Conservation (phyloP, 2,329 filamentous ascomycete species). For the Alternaria burnsii region DNA sequence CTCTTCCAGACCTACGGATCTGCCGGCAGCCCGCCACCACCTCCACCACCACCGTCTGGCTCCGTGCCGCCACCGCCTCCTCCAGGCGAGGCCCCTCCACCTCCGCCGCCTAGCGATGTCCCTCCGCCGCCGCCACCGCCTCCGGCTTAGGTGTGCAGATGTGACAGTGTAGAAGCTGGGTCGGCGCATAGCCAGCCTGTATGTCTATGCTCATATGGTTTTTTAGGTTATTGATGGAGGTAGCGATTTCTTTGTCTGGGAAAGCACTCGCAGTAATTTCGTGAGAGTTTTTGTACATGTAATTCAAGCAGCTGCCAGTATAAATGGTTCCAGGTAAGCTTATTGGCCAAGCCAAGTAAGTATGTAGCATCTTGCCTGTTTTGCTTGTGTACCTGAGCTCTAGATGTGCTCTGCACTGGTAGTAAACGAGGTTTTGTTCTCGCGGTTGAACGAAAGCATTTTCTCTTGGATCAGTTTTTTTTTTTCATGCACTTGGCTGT, state of each 20-base stretch:
- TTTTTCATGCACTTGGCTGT: not conserved
- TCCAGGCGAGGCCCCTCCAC: conserved; percentile 59
- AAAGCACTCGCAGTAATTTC: not conserved
- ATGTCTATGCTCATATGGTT: conserved; percentile 1
- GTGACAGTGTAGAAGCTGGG: conserved; percentile 4
- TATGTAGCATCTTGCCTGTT: conserved; percentile 7
- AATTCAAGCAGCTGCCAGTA: conserved; percentile 3
- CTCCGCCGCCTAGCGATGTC: conserved; percentile 67
- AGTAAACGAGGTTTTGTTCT: not conserved
- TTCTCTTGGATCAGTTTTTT: not conserved
- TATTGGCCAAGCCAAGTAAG: conserved; percentile 3
- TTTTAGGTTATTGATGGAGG: conserved; percentile 5
- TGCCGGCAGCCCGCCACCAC: conserved; percentile 65
- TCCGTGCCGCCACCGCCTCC: conserved; percentile 69
- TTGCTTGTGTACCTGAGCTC: not conserved
- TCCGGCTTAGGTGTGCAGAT: conserved; percentile 28
- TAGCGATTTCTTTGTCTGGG: conserved; percentile 1
- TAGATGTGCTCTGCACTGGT: not conserved
- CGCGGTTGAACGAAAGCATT: conserved; percentile 3
- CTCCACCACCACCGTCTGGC: conserved; percentile 68
- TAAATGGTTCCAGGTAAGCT: conserved; percentile 21
- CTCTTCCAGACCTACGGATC: conserved; percentile 72
- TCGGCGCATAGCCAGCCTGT: not conserved
- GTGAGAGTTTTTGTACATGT: conserved; percentile 5
- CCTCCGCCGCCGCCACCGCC: conserved; percentile 60